Conservation (phyloP, 2,329 filamentous ascomycete species). For the Epichloe sibirici region DNA sequence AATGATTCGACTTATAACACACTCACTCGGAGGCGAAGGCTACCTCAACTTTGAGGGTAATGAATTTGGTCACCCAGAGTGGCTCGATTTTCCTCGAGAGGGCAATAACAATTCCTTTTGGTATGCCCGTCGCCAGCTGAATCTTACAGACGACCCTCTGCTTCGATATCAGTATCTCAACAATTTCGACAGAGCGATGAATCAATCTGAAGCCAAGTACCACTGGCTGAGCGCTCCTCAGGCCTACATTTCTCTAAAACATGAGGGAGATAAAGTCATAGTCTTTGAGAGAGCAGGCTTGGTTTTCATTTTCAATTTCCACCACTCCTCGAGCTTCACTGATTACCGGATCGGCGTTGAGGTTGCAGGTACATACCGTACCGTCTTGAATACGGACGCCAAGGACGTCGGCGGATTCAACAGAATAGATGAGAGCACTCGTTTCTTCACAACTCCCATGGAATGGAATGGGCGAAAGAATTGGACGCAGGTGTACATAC, state of each 20-base stretch:
- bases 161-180: constrained; percentile 87
- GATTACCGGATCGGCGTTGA: constrained; percentile 92
- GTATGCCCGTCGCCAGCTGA: constrained; percentile 88
- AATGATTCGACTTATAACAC: constrained; percentile 90
- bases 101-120: constrained; percentile 90
- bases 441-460: constrained; percentile 87
- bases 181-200: constrained; percentile 88
- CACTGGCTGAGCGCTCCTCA: constrained; percentile 81
- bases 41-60: constrained; percentile 99
- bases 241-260: constrained; percentile 87
- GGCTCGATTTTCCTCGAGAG: constrained; percentile 93
- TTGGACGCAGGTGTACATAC: constrained; percentile 86
- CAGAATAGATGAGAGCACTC: constrained; percentile 64
- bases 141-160: constrained; percentile 74
- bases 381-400: constrained; percentile 73
- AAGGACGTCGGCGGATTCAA: constrained; percentile 67
- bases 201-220: constrained; percentile 73
- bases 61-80: constrained; percentile 96
- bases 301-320: constrained; percentile 94
- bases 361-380: constrained; percentile 68
- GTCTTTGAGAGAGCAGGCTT: constrained; percentile 88
- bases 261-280: constrained; percentile 86
- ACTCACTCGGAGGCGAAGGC: constrained; percentile 83
- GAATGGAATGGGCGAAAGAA: constrained; percentile 85
- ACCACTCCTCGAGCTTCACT: constrained; percentile 69